phyloP scores from a whole-genome alignment of 495 filamentous ascomycete species.

The Usnea hakonensis region DNA sequence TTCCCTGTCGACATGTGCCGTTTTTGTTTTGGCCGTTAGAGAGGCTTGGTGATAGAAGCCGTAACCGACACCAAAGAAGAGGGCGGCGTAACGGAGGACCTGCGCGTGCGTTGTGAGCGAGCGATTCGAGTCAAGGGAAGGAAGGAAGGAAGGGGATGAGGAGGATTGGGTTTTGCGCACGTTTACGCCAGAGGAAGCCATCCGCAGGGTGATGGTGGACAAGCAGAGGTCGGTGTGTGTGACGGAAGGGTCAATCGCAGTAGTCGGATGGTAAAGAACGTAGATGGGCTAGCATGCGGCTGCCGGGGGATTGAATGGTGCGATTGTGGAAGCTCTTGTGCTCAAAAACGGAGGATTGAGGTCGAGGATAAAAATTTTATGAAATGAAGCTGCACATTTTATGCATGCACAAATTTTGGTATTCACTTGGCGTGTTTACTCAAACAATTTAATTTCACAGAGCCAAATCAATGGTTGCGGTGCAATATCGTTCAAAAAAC shows the following conservation, averaged over 20 bases:
- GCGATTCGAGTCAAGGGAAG: conserved; percentile 14
- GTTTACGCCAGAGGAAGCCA: conserved; percentile 32
- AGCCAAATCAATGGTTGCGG: background rate
- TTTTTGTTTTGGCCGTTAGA: conserved; percentile 58
- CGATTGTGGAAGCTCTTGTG: background rate
- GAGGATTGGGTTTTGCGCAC: conserved; percentile 24
- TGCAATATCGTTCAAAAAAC: background rate
- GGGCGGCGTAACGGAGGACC: conserved; percentile 92
- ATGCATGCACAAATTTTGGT: conserved; percentile 9
- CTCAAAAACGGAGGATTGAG: background rate
- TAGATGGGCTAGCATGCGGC: background rate
- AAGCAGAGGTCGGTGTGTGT: conserved; percentile 18
- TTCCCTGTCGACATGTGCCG: conserved; percentile 60
- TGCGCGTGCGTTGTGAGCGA: conserved; percentile 32
- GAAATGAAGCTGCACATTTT: conserved; percentile 3
- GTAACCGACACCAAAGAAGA: conserved; percentile 81
- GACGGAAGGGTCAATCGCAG: conserved; percentile 14
- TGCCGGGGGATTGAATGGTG: background rate
- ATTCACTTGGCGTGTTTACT: background rate
- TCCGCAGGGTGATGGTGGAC: conserved; percentile 10
- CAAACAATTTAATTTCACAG: too few species aligned
- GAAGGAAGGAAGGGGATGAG: conserved; percentile 19
- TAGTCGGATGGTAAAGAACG: background rate
- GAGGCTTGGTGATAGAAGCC: conserved; percentile 82
- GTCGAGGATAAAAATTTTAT: conserved; percentile 4